Evolutionary conservation across 1,284 basidiomycete genomes (phyloP).

Genomic region (Porodaedalea pini): DNA sequence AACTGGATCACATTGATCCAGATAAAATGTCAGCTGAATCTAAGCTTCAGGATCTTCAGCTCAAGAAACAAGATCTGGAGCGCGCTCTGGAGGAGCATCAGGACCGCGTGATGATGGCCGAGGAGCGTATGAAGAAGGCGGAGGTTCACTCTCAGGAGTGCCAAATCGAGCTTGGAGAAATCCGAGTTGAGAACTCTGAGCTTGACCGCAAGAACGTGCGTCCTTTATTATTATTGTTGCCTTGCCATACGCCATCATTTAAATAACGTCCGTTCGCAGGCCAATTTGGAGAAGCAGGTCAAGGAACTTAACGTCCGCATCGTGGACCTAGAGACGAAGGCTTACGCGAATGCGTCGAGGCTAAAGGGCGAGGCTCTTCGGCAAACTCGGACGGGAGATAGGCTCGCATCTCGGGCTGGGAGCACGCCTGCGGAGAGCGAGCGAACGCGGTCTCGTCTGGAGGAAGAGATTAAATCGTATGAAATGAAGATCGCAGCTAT

Average conservation of each 20-base stretch:
- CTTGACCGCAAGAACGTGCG: conserved; percentile 74
- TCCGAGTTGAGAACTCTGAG: conserved; percentile 74
- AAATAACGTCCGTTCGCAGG: conserved; percentile 40
- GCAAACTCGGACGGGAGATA: conserved; percentile 49
- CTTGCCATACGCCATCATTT: conserved; percentile 8
- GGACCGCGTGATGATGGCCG: conserved; percentile 68
- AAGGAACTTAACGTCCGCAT: conserved; percentile 79
- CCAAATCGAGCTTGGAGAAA: conserved; percentile 70
- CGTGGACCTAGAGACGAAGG: conserved; percentile 77
- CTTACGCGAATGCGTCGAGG: conserved; percentile 63
- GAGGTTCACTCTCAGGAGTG: conserved; percentile 73
- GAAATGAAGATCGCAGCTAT: conserved; percentile 55
- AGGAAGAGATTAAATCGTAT: conserved; percentile 60
- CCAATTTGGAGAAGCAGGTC: conserved; percentile 75
- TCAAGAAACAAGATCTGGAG: conserved; percentile 78
- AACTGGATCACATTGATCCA: conserved; percentile 68
- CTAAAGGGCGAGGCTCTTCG: conserved; percentile 49
- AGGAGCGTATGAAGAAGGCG: conserved; percentile 77
- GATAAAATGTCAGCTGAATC: conserved; percentile 69
- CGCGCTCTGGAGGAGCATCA: conserved; percentile 75
- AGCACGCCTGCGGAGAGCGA: conserved; percentile 58
- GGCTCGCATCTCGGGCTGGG: conserved; percentile 49
- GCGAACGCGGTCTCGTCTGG: conserved; percentile 53
- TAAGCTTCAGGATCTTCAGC: conserved; percentile 67
- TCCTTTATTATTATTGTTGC: conserved; percentile 18